A percentile compares a stretch with the other conserved stretches of the same genome.
These are phyloP conservation scores for Aspergillus sp. DNA, from an alignment of 2,329 filamentous ascomycete genomes.

Conservation along the genomic window DNA sequence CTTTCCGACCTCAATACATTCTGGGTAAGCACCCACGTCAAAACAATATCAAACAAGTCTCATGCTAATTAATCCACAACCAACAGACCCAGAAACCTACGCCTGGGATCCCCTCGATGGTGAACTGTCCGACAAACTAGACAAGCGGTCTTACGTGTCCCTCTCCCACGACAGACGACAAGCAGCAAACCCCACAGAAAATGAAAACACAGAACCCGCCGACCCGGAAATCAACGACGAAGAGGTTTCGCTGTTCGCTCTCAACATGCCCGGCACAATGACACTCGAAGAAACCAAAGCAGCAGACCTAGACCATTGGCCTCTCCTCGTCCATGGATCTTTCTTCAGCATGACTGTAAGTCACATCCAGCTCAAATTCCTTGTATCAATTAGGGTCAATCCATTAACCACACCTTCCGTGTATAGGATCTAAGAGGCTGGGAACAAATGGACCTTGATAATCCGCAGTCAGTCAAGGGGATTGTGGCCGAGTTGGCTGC, in stretches of 20 bases:
- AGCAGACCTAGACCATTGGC: conserved; percentile 42
- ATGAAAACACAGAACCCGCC: conserved; percentile 1
- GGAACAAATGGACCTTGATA: conserved; percentile 38
- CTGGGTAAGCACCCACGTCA: conserved; percentile 31
- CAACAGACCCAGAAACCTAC: conserved; percentile 41
- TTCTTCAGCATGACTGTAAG: conserved; percentile 40
- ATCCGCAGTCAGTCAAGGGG: conserved; percentile 42
- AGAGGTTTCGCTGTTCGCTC: conserved; percentile 41
- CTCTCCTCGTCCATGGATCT: conserved; percentile 34
- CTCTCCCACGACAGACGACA: conserved; percentile 33
- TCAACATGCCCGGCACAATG: conserved; percentile 44
- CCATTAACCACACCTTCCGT: not conserved
- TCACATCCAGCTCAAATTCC: not conserved
- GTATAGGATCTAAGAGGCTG: conserved; percentile 42
- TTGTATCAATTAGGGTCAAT: not conserved
- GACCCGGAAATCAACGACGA: conserved; percentile 30
- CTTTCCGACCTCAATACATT: conserved; percentile 44
- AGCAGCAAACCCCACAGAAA: conserved; percentile 1
- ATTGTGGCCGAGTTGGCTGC: conserved; percentile 45
- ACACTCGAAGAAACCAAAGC: conserved; percentile 36
- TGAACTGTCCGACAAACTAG: conserved; percentile 36
- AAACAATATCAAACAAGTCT: too few relatives aligned
- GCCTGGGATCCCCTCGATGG: conserved; percentile 42
- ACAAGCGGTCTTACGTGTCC: conserved; percentile 41
- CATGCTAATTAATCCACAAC: not conserved